Evolutionary conservation across 371 early-diverging fungal species (phyloP), one percentile per base, ranked within the genome.

Genomic region (Chytridium lagenaria): DNA sequence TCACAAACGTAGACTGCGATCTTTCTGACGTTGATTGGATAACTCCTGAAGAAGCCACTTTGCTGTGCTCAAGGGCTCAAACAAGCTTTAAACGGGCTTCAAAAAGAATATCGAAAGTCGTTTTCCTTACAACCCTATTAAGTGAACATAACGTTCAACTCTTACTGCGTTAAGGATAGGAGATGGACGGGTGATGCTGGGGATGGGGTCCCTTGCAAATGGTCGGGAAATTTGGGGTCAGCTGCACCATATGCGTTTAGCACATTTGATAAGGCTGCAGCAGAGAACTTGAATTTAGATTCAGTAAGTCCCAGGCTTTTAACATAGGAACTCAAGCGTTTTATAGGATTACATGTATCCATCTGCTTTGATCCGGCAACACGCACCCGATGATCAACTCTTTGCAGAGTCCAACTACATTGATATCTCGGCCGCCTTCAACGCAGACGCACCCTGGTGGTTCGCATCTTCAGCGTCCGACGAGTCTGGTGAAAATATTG

Each of bases 381-480:
- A 78, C 44, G 72, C 61, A n/a, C 81, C 78, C 1, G 38, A 71
- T 39, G 71, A 73, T 37, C 52, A 57, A 2, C 57, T 55, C 2
- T 40, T 67, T 39, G 57, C 23, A 1, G 55, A 52, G 5, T 36
- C 34, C 5, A 26, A n/a, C 1, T 33, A 19, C 1, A 28, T 38
- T 38, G 83, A 82, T 63, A 77, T 82, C 37, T 31, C 39, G n/a
- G 75, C 73, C 19, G 15, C 33, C 1, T 76, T 83, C 55, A 83
- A 80, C 59, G 51, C 83, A 3, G 83, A 83, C 26, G 65, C 75
- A 0, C 57, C 74, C 15, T 83, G 83, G 83, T 83, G 79, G 79
- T 81, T 81, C 63, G 71, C 76, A 34, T 59, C 65, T 1, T n/a
- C n/a, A n/a, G 44, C 10, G 1, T 59, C 40, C 22, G 67, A 72